These are phyloP conservation scores for Brettanomyces bruxellensis DNA, from an alignment of 805 yeast genomes.

Conservation along the genomic window DNA sequence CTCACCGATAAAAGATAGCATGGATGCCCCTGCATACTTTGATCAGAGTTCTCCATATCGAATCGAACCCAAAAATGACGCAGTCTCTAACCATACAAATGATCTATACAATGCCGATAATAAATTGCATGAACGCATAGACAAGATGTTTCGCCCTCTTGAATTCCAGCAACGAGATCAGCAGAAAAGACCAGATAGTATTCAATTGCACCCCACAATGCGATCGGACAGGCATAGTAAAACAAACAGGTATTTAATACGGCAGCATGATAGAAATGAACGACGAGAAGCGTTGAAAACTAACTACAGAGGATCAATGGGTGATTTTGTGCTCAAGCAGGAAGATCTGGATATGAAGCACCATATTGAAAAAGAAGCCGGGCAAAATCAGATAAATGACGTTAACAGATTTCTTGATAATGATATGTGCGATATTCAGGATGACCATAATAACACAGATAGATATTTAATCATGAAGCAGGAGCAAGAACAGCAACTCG, in stretches of 20 bases:
- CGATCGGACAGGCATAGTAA: not conserved
- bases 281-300: slow-evolving; percentile 9
- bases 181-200: not conserved
- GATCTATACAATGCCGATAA: slow-evolving; percentile 1
- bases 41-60: too few relatives aligned
- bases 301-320: slow-evolving; percentile 18
- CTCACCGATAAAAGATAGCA: not conserved
- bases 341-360: slow-evolving; percentile 11
- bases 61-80: not conserved
- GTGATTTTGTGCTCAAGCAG: slow-evolving; percentile 18
- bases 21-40: too few relatives aligned
- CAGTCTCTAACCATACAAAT: not conserved
- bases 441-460: not conserved
- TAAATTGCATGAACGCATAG: slow-evolving; percentile 8
- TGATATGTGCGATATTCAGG: slow-evolving; percentile 12
- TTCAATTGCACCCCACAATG: slow-evolving; percentile 2
- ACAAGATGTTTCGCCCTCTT: slow-evolving; percentile 15
- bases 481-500: slow-evolving; percentile 17
- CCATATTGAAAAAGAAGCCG: slow-evolving; percentile 14
- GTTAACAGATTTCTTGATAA: slow-evolving; percentile 15
- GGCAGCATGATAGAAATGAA: slow-evolving; percentile 2
- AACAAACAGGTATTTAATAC: slow-evolving; percentile 3
- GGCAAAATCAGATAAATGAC: slow-evolving; percentile 9
- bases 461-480: not conserved
- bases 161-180: slow-evolving; percentile 1